Percentiles rank a stretch among this genome's conserved stretches.
These are phyloP conservation scores for Persicaria maculosa DNA, from an alignment of 148 eudicot species.

Conservation along the genomic window DNA sequence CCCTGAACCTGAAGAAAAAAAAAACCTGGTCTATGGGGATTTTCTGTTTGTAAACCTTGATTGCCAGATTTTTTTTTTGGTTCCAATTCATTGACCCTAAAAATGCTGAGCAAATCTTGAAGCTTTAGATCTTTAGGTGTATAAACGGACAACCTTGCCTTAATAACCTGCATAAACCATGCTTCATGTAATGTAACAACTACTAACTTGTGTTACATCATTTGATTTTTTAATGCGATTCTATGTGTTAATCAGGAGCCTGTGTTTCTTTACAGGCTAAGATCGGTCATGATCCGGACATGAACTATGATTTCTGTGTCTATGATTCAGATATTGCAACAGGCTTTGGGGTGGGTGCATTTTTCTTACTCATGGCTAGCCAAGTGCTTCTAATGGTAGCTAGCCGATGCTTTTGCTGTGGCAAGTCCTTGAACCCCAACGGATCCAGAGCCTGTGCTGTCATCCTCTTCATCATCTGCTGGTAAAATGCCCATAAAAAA, in stretches of 20 bases:
- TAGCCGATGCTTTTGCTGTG: conserved; percentile 83
- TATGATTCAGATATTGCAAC: conserved; percentile 82
- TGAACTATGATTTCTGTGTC: conserved; percentile 44
- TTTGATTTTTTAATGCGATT: not conserved
- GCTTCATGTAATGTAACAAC: not conserved
- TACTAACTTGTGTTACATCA: not conserved
- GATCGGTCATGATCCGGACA: conserved; percentile 25
- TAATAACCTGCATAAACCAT: not conserved
- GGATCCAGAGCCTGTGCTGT: conserved; percentile 86
- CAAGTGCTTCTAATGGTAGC: conserved; percentile 63
- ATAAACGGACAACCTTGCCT: not conserved
- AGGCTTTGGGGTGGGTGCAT: conserved; percentile 81
- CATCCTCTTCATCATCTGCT: conserved; percentile 76
- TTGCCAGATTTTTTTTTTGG: not conserved
- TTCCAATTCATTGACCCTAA: not conserved
- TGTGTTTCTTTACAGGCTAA: not conserved
- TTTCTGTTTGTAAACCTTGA: not conserved
- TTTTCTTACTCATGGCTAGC: conserved; percentile 60
- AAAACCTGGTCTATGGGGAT: not conserved
- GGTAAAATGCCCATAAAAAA: conserved; percentile 29
- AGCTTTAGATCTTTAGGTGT: not conserved
- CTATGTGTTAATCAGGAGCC: not conserved
- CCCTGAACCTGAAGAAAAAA: too few species aligned
- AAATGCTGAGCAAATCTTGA: not conserved
- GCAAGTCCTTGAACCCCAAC: conserved; percentile 63